phyloP scores from a whole-genome alignment of 148 eudicot genomes.

The Chenopodium suecicum region DNA sequence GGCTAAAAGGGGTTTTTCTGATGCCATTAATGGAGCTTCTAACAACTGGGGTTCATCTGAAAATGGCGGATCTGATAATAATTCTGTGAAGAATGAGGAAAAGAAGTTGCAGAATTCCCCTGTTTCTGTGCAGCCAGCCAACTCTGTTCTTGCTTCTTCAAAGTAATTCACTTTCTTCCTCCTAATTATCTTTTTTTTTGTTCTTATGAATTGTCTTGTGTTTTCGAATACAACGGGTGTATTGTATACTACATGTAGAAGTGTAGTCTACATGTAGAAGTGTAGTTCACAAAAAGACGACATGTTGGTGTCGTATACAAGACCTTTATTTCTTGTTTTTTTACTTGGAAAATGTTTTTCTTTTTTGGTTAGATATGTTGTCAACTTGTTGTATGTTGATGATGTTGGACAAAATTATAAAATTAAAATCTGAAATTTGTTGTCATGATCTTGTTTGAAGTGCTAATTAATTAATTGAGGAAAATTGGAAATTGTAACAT shows the following conservation, averaged over 20 bases:
- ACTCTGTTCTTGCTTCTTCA: slow-evolving; percentile 31
- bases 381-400: background rate
- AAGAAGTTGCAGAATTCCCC: slow-evolving; percentile 37
- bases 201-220: background rate
- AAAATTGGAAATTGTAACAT: background rate
- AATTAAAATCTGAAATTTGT: too few relatives aligned
- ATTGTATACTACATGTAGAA: too few relatives aligned
- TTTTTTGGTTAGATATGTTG: background rate
- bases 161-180: slow-evolving; percentile 34
- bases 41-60: slow-evolving; percentile 45
- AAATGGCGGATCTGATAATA: slow-evolving; percentile 35
- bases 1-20: slow-evolving; percentile 58
- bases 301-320: too few relatives aligned
- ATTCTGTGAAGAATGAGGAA: slow-evolving; percentile 24
- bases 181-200: background rate
- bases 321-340: too few relatives aligned
- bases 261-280: too few relatives aligned
- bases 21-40: slow-evolving; percentile 41
- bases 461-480: too few relatives aligned
- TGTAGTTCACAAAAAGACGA: too few relatives aligned
- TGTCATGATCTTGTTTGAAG: background rate
- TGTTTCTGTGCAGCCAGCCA: slow-evolving; percentile 29
- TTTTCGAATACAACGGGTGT: background rate
- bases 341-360: too few relatives aligned
- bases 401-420: background rate